Percentiles rank a stretch among this genome's conserved stretches.
phyloP scores from a whole-genome alignment of 257 asterid genomes.

The Solanum ossicruentum region DNA sequence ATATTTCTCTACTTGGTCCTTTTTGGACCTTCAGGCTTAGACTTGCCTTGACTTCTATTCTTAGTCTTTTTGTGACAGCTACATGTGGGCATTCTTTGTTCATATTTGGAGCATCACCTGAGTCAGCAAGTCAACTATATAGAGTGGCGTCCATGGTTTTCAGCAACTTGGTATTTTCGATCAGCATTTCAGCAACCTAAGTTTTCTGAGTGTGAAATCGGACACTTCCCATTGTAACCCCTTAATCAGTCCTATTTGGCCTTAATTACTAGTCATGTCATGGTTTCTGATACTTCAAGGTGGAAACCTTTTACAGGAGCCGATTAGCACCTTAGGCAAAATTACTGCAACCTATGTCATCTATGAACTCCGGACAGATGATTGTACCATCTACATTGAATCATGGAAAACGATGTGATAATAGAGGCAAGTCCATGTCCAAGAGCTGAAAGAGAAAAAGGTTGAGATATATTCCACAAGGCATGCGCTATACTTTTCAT shows the following conservation, averaged over 20 bases:
- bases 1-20: not conserved
- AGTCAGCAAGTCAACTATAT: not conserved
- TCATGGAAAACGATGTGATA: not conserved
- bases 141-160: not conserved
- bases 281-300: not conserved
- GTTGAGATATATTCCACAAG: not conserved
- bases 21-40: not conserved
- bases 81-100: not conserved
- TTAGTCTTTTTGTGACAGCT: not conserved
- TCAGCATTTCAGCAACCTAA: not conserved
- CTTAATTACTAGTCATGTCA: not conserved
- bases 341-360: not conserved
- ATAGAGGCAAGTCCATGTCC: not conserved
- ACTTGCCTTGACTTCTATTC: not conserved
- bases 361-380: not conserved
- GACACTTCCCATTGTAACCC: not conserved
- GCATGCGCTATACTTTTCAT: not conserved
- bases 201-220: not conserved
- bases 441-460: not conserved
- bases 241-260: not conserved
- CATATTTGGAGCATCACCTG: not conserved
- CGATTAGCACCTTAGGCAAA: not conserved
- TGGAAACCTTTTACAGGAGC: not conserved
- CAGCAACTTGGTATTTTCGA: not conserved
- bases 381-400: not conserved